phyloP scores from a whole-genome alignment of 2,329 filamentous ascomycete species.

The Hymenoscyphus scutula region DNA sequence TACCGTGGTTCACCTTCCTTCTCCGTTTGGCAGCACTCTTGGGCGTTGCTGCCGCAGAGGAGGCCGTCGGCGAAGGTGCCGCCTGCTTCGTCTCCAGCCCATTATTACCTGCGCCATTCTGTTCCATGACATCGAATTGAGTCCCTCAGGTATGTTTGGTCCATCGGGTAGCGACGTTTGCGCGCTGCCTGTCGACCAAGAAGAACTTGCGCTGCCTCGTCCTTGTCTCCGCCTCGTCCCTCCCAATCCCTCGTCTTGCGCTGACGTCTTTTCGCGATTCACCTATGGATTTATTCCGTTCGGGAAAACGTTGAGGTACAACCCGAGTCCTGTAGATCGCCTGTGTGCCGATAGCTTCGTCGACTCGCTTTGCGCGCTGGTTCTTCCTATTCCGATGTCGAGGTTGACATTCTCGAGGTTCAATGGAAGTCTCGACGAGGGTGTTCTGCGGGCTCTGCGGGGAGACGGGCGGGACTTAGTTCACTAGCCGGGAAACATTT shows the following conservation, averaged over 20 bases:
- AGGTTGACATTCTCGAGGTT: slow-evolving; percentile 7
- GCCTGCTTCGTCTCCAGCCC: slow-evolving; percentile 35
- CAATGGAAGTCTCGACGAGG: slow-evolving; percentile 8
- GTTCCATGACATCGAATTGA: slow-evolving; percentile 37
- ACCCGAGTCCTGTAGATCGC: slow-evolving; percentile 7
- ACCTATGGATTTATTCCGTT: slow-evolving; percentile 2
- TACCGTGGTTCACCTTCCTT: slow-evolving; percentile 88
- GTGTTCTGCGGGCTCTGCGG: slow-evolving; percentile 17
- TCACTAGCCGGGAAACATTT: slow-evolving; percentile 15
- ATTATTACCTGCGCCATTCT: slow-evolving; percentile 37
- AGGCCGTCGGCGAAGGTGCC: slow-evolving; percentile 33
- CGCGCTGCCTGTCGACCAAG: slow-evolving; percentile 23
- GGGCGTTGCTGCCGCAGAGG: slow-evolving; percentile 22
- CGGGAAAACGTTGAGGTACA: slow-evolving; percentile 10
- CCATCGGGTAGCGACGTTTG: slow-evolving; percentile 34
- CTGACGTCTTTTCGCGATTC: neutral
- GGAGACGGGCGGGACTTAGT: slow-evolving; percentile 15
- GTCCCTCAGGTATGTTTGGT: slow-evolving; percentile 33
- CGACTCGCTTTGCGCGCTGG: neutral
- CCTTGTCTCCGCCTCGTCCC: neutral
- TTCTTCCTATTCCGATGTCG: neutral
- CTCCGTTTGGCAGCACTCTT: slow-evolving; percentile 64
- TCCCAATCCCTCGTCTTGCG: slow-evolving; percentile 9
- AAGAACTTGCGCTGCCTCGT: slow-evolving; percentile 1
- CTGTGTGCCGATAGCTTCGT: slow-evolving; percentile 4